These are phyloP conservation scores for Cryptococcus sp. DNA, from an alignment of 1,284 basidiomycete genomes.

Conservation along the genomic window DNA sequence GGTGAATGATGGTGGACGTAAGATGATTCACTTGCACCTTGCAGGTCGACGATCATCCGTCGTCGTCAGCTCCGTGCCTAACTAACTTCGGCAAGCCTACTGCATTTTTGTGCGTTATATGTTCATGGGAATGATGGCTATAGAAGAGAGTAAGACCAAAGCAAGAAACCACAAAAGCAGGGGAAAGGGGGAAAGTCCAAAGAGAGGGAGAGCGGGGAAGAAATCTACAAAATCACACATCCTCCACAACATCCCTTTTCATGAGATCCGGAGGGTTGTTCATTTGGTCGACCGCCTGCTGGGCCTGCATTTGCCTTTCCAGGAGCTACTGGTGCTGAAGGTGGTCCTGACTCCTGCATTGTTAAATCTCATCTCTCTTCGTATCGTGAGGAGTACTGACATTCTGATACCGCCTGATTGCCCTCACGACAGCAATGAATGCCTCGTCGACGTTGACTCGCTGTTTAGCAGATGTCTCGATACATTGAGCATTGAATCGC, in stretches of 20 bases:
- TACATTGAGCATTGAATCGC: conserved; percentile 94
- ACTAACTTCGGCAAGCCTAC: too few species aligned
- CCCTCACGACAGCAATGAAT: conserved; percentile 93
- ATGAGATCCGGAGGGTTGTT: conserved; percentile 41
- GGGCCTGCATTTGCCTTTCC: conserved; percentile 54
- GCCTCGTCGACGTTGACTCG: conserved; percentile 98
- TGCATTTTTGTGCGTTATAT: too few species aligned
- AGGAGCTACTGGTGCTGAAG: conserved; percentile 37
- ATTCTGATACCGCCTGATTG: conserved; percentile 96
- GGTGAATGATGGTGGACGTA: too few species aligned
- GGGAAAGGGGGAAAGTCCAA: too few species aligned
- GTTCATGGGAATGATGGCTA: too few species aligned
- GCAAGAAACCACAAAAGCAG: too few species aligned
- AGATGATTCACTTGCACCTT: too few species aligned
- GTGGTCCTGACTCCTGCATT: conserved; percentile 38
- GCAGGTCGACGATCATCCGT: too few species aligned
- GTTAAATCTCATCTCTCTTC: background rate
- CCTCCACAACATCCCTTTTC: conserved; percentile 65
- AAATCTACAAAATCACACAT: conserved; percentile 60
- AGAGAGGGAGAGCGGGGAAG: too few species aligned
- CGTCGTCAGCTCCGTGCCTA: too few species aligned
- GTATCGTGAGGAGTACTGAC: conserved; percentile 44
- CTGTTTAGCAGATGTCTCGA: conserved; percentile 98
- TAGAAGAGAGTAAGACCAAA: too few species aligned
- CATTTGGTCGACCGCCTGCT: conserved; percentile 51